phyloP scores from a whole-genome alignment of 1,139 yeast species.

The Zygosaccharomyces pseudobailii region DNA sequence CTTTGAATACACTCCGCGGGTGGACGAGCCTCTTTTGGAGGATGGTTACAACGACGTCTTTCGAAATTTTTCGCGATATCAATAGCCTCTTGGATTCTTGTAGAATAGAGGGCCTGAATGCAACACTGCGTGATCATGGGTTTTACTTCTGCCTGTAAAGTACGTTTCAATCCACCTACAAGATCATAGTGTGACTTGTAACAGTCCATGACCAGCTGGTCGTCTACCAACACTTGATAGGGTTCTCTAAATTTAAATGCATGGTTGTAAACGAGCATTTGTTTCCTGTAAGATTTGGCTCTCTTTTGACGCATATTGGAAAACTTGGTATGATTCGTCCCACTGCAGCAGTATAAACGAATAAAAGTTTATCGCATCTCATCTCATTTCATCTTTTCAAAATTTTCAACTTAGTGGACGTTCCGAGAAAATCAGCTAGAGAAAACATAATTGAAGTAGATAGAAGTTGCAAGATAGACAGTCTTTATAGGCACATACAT shows the following conservation, averaged over 20 bases:
- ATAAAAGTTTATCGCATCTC: conserved; percentile 7
- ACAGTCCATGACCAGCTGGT: conserved; percentile 65
- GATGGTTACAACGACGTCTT: conserved; percentile 66
- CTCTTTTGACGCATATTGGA: conserved; percentile 83
- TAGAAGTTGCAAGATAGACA: neutral
- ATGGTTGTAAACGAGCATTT: conserved; percentile 76
- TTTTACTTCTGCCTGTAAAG: conserved; percentile 80
- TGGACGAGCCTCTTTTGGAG: conserved; percentile 54
- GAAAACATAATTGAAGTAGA: neutral
- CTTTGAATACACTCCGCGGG: conserved; percentile 75
- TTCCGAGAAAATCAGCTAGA: neutral
- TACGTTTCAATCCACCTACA: conserved; percentile 69
- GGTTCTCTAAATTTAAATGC: conserved; percentile 93
- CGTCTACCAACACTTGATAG: conserved; percentile 82
- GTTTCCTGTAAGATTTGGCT: conserved; percentile 91
- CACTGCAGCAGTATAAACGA: neutral
- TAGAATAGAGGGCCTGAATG: conserved; percentile 74
- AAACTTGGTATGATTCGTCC: too few species aligned
- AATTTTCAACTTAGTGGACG: conserved; percentile 4
- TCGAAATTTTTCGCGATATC: conserved; percentile 77
- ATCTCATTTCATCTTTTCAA: conserved; percentile 2
- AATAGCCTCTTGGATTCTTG: conserved; percentile 69
- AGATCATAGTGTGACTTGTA: conserved; percentile 66
- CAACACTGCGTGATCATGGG: conserved; percentile 98
- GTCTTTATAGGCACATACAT: too few species aligned